phyloP scores from a whole-genome alignment of 176 grass and related monocot genomes.

The Luzula sylvatica region DNA sequence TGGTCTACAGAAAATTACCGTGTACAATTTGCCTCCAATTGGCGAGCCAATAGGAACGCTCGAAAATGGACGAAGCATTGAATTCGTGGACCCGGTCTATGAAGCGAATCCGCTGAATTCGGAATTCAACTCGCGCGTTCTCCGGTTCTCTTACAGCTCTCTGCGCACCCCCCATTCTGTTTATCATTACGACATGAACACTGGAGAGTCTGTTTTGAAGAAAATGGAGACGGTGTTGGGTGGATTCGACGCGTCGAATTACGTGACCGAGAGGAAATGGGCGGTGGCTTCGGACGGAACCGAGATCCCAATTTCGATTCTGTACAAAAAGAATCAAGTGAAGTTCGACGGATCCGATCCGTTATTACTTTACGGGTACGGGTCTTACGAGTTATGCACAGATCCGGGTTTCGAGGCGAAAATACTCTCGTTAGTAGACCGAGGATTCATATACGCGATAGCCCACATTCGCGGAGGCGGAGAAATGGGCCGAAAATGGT shows the following conservation, averaged over 20 bases:
- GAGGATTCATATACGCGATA: constrained; percentile 73
- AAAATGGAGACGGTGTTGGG: constrained; percentile 82
- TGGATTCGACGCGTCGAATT: constrained; percentile 72
- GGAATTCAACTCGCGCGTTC: constrained; percentile 46
- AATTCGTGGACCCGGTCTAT: constrained; percentile 68
- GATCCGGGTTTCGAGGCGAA: constrained; percentile 60
- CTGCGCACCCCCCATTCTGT: constrained; percentile 61
- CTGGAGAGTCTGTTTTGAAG: constrained; percentile 61
- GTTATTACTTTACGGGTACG: constrained; percentile 81
- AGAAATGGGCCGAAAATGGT: constrained; percentile 94
- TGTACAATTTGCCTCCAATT: constrained; percentile 51
- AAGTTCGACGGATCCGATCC: constrained; percentile 83
- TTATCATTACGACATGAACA: constrained; percentile 83
- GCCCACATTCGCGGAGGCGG: constrained; percentile 85
- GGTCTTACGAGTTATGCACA: constrained; percentile 79
- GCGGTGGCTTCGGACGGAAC: constrained; percentile 64
- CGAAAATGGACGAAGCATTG: constrained; percentile 40
- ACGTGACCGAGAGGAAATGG: constrained; percentile 84
- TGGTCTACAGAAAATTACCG: constrained; percentile 62
- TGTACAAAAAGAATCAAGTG: constrained; percentile 74
- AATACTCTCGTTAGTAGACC: constrained; percentile 64
- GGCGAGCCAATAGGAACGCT: constrained; percentile 59
- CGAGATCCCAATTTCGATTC: constrained; percentile 69
- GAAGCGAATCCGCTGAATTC: constrained; percentile 43
- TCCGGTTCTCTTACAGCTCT: constrained; percentile 75